These are phyloP conservation scores for Guadua angustifolia DNA, from an alignment of 176 grass and related monocot genomes.

Conservation along the genomic window DNA sequence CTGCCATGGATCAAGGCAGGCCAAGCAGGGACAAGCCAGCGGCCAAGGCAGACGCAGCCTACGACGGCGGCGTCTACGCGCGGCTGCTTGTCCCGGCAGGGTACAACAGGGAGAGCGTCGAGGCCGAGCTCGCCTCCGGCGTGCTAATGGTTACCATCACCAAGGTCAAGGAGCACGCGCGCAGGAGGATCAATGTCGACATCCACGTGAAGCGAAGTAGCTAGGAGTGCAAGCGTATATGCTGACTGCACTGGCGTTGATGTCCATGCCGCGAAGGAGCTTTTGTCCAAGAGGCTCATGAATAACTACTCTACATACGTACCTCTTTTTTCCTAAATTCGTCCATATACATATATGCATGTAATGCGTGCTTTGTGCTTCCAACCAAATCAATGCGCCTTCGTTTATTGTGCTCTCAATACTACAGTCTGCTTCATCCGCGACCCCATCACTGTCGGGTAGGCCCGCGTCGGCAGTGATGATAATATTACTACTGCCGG, in stretches of 20 bases:
- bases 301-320: not conserved
- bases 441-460: too few species aligned
- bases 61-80: slow-evolving; percentile 10
- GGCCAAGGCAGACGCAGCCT: not conserved
- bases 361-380: too few species aligned
- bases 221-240: too few species aligned
- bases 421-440: too few species aligned
- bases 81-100: slow-evolving; percentile 45
- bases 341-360: too few species aligned
- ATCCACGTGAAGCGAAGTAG: not conserved
- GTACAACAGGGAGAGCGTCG: slow-evolving; percentile 35
- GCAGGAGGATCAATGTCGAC: slow-evolving; percentile 31
- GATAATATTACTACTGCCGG: too few species aligned
- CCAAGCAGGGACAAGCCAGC: not conserved
- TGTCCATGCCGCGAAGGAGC: not conserved
- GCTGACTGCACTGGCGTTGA: not conserved
- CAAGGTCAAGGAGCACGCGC: slow-evolving; percentile 26
- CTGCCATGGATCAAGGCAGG: not conserved
- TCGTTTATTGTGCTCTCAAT: too few species aligned
- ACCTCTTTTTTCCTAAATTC: too few species aligned
- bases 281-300: not conserved
- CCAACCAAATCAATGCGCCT: too few species aligned
- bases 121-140: slow-evolving; percentile 38
- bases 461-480: too few species aligned
- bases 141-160: not conserved